phyloP scores from a whole-genome alignment of 2,329 filamentous ascomycete species.

The Colletotrichum abscissum region DNA sequence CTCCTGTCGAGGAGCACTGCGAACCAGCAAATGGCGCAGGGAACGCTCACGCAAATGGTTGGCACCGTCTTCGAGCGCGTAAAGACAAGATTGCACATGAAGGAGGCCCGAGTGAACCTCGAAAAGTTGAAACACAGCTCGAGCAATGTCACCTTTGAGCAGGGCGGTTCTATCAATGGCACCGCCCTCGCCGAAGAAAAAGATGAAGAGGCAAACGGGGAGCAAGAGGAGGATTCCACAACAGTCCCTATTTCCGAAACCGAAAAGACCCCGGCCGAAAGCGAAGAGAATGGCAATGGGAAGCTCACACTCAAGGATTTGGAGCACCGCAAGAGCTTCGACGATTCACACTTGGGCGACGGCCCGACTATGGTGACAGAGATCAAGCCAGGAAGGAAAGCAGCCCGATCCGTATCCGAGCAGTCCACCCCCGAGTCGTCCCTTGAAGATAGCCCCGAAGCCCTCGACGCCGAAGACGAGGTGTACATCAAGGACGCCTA shows the following conservation, averaged over 20 bases:
- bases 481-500: constrained; percentile 98
- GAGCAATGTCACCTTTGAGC: constrained; percentile 64
- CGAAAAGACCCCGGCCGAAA: constrained; percentile 44
- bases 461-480: constrained; percentile 83
- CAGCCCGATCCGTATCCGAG: constrained; percentile 61
- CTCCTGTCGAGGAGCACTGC: constrained; percentile 91
- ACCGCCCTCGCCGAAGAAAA: constrained; percentile 51
- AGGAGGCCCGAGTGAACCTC: constrained; percentile 78
- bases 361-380: constrained; percentile 76
- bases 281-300: constrained; percentile 46
- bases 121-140: constrained; percentile 62
- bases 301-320: constrained; percentile 76
- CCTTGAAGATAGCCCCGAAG: constrained; percentile 67
- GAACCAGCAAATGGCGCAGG: constrained; percentile 97
- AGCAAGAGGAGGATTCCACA: constrained; percentile 33
- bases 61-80: constrained; percentile 97
- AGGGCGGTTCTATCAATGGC: constrained; percentile 51
- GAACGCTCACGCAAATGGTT: constrained; percentile 97
- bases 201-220: constrained; percentile 47
- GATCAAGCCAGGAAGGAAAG: constrained; percentile 60
- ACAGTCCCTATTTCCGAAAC: constrained; percentile 42
- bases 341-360: constrained; percentile 74
- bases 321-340: constrained; percentile 75
- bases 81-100: constrained; percentile 85
- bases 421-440: constrained; percentile 66